phyloP scores from a whole-genome alignment of 2,329 filamentous ascomycete species.

The Macrophomina pseudophaseolina region DNA sequence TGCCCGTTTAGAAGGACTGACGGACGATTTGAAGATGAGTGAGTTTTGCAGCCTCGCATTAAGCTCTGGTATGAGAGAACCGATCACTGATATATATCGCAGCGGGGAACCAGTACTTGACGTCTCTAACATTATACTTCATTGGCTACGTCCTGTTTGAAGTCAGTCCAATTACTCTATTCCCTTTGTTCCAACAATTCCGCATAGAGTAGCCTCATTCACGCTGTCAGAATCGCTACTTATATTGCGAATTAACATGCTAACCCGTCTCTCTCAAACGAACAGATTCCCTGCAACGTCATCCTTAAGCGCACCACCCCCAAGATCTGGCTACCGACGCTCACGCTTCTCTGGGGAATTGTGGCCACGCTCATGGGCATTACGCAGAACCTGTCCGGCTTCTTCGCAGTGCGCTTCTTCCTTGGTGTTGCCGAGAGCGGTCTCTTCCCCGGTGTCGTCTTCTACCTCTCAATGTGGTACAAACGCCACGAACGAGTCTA shows the following conservation, averaged over 20 bases:
- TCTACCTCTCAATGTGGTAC: slow-evolving; percentile 68
- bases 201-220: too few species aligned
- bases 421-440: slow-evolving; percentile 44
- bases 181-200: too few species aligned
- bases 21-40: slow-evolving; percentile 39
- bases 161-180: slow-evolving; percentile 28
- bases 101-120: slow-evolving; percentile 62
- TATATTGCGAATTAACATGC: not conserved
- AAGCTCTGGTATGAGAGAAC: not conserved
- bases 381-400: slow-evolving; percentile 52
- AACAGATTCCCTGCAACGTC: slow-evolving; percentile 64
- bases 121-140: slow-evolving; percentile 70
- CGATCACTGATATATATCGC: slow-evolving; percentile 29
- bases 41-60: slow-evolving; percentile 8
- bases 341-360: slow-evolving; percentile 58
- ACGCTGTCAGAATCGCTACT: too few species aligned
- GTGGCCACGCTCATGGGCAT: slow-evolving; percentile 59
- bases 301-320: slow-evolving; percentile 66
- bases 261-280: not conserved
- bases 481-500: slow-evolving; percentile 64
- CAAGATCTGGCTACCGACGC: slow-evolving; percentile 47
- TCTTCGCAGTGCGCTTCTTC: slow-evolving; percentile 55
- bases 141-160: slow-evolving; percentile 56
- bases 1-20: slow-evolving; percentile 48
- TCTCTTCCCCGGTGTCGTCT: slow-evolving; percentile 51